phyloP scores from a whole-genome alignment of 306 rosid species.

The Macrotyloma uniflorum region DNA sequence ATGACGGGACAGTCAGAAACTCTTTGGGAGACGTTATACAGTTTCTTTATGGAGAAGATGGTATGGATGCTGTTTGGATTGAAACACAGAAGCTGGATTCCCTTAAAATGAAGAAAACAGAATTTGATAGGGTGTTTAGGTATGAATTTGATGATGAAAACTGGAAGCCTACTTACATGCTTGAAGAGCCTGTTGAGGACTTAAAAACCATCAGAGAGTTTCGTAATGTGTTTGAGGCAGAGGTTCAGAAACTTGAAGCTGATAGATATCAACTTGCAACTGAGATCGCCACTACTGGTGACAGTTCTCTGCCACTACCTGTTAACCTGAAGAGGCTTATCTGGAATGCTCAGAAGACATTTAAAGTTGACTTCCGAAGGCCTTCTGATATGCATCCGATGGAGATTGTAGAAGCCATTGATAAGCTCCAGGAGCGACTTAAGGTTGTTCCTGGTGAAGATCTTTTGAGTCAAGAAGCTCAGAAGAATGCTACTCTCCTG shows the following conservation, averaged over 20 bases:
- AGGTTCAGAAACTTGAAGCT: slow-evolving; percentile 85
- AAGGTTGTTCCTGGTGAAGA: slow-evolving; percentile 98
- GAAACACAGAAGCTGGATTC: slow-evolving; percentile 97
- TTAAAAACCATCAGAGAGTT: slow-evolving; percentile 94
- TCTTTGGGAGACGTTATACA: slow-evolving; percentile 98
- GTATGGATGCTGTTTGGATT: slow-evolving; percentile 99
- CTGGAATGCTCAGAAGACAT: slow-evolving; percentile 97
- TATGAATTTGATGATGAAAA: slow-evolving; percentile 91
- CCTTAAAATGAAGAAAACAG: slow-evolving; percentile 85
- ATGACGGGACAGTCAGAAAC: slow-evolving; percentile 98
- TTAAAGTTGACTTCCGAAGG: slow-evolving; percentile 91
- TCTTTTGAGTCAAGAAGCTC: slow-evolving; percentile 89
- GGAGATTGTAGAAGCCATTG: slow-evolving; percentile 99
- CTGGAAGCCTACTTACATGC: slow-evolving; percentile 97
- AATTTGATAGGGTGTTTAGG: slow-evolving; percentile 79
- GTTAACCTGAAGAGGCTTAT: slow-evolving; percentile 96
- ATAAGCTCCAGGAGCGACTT: slow-evolving; percentile 96
- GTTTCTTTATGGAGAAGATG: slow-evolving; percentile 98
- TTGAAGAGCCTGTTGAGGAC: slow-evolving; percentile 94
- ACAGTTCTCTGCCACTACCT: slow-evolving; percentile 89
- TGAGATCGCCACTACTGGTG: slow-evolving; percentile 86
- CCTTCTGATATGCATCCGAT: slow-evolving; percentile 98
- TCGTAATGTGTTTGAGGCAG: slow-evolving; percentile 96
- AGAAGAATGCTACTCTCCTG: slow-evolving; percentile 93
- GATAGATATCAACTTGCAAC: slow-evolving; percentile 88